Conservation (phyloP, 2,329 filamentous ascomycete species). For the Coniochaeta sp. region DNA sequence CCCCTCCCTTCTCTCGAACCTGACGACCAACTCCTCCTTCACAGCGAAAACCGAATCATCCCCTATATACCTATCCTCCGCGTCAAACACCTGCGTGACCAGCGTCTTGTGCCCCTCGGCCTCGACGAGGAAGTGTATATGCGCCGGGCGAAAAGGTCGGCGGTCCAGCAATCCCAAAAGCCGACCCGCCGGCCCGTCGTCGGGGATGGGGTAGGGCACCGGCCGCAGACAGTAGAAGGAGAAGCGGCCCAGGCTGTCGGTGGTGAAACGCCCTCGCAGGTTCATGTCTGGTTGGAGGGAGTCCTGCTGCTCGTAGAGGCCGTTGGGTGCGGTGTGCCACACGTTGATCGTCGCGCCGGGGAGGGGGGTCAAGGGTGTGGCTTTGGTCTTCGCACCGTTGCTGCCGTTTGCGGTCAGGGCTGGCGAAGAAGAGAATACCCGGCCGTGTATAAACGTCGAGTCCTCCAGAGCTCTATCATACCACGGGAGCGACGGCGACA, state of each 20-base stretch:
- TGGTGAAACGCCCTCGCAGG: slow-evolving; percentile 64
- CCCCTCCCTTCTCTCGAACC: slow-evolving; percentile 20
- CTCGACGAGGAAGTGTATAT: slow-evolving; percentile 32
- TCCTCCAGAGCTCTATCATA: slow-evolving; percentile 31
- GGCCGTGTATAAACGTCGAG: slow-evolving; percentile 45
- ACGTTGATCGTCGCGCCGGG: slow-evolving; percentile 50
- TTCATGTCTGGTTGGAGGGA: slow-evolving; percentile 63
- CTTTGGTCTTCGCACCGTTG: not conserved
- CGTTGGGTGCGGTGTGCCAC: slow-evolving; percentile 57
- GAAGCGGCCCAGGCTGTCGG: slow-evolving; percentile 59
- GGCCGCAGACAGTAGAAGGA: slow-evolving; percentile 54
- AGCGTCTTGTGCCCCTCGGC: slow-evolving; percentile 57
- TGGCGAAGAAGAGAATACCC: slow-evolving; percentile 52
- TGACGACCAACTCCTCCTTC: slow-evolving; percentile 27
- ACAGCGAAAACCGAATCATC: slow-evolving; percentile 33
- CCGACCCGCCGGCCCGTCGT: slow-evolving; percentile 25
- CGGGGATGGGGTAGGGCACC: slow-evolving; percentile 40
- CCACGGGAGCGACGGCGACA: slow-evolving; percentile 48
- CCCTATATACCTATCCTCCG: slow-evolving; percentile 47
- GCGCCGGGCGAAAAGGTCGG: slow-evolving; percentile 26
- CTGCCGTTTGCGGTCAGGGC: slow-evolving; percentile 32
- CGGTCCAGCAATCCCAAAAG: slow-evolving; percentile 25
- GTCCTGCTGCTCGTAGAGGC: slow-evolving; percentile 66
- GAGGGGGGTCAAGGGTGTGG: slow-evolving; percentile 30
- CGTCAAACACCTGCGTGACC: slow-evolving; percentile 64